phyloP scores from a whole-genome alignment of 129 eudicot genomes.

The Arctium lappa region DNA sequence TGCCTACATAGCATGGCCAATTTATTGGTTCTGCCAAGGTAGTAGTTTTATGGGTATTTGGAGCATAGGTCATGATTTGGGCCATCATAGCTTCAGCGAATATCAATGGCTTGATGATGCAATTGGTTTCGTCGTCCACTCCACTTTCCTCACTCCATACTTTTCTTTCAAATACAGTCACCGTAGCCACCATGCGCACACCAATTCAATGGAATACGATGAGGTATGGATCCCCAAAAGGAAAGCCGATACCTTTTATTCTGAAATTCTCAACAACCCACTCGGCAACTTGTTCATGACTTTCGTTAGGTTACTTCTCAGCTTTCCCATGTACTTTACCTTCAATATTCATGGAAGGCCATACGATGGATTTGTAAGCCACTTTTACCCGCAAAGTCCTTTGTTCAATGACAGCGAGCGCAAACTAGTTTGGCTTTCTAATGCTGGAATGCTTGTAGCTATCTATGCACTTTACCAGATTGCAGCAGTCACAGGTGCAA shows the following conservation, averaged over 20 bases:
- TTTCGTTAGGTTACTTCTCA: background rate
- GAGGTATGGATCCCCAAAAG: slow-evolving; percentile 27
- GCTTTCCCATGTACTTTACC: slow-evolving; percentile 25
- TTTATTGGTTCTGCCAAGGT: slow-evolving; percentile 23
- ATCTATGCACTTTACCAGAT: slow-evolving; percentile 12
- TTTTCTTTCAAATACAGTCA: slow-evolving; percentile 29
- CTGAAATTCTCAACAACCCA: slow-evolving; percentile 15
- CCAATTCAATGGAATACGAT: slow-evolving; percentile 25
- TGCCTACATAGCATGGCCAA: slow-evolving; percentile 22
- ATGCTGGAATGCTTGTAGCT: slow-evolving; percentile 16
- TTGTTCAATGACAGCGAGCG: slow-evolving; percentile 32
- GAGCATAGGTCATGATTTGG: slow-evolving; percentile 23
- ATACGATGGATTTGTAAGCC: slow-evolving; percentile 15
- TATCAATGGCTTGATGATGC: slow-evolving; percentile 24
- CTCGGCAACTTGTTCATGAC: slow-evolving; percentile 15
- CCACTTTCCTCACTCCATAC: slow-evolving; percentile 18
- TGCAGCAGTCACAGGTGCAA: background rate
- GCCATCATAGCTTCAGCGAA: slow-evolving; percentile 20
- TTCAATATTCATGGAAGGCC: slow-evolving; percentile 20
- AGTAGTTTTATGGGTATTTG: slow-evolving; percentile 19
- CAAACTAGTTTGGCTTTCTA: slow-evolving; percentile 11
- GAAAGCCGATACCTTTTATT: slow-evolving; percentile 2
- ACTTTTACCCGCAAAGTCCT: slow-evolving; percentile 22
- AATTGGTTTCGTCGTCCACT: slow-evolving; percentile 23
- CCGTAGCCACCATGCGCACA: slow-evolving; percentile 35